A percentile compares a stretch with the other conserved stretches of the same genome.
Evolutionary conservation across 2,329 filamentous ascomycete genomes (phyloP).

Genomic region (Alternaria sp.): DNA sequence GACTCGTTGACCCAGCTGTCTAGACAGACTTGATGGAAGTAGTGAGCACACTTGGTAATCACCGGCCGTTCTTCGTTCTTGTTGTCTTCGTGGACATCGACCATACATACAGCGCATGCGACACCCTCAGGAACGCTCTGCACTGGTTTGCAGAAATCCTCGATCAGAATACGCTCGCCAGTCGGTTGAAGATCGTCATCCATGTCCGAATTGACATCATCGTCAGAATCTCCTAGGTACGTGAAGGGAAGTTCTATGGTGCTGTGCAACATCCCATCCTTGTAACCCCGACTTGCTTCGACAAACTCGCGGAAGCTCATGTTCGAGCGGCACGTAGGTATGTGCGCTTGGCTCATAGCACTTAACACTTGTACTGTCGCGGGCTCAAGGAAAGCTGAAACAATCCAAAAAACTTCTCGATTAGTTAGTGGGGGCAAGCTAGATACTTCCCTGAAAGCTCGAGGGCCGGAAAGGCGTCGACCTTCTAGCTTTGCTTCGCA

Average conservation of each 20-base stretch:
- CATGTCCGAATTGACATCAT: neutral
- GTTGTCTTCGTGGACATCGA: neutral
- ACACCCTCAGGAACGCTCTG: neutral
- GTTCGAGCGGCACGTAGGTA: neutral
- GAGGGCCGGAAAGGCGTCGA: neutral
- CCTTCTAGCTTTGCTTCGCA: neutral
- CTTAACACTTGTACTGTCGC: neutral
- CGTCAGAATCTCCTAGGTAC: neutral
- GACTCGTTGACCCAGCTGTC: neutral
- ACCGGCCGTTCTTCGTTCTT: neutral
- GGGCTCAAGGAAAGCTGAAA: neutral
- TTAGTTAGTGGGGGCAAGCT: neutral
- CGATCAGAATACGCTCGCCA: neutral
- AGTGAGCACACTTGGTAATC: neutral
- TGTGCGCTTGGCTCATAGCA: neutral
- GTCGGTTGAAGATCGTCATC: neutral
- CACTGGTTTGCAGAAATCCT: neutral
- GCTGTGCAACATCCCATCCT: neutral
- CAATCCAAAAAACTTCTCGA: neutral
- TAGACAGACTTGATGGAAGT: neutral
- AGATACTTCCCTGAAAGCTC: neutral
- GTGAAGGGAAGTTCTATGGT: neutral
- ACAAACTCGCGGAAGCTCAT: neutral
- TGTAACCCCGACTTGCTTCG: neutral
- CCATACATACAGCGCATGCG: neutral